Evolutionary conservation across 495 filamentous ascomycete species (phyloP), one percentile per base, ranked within the genome.

Genomic region (Penicillium pancosmium): DNA sequence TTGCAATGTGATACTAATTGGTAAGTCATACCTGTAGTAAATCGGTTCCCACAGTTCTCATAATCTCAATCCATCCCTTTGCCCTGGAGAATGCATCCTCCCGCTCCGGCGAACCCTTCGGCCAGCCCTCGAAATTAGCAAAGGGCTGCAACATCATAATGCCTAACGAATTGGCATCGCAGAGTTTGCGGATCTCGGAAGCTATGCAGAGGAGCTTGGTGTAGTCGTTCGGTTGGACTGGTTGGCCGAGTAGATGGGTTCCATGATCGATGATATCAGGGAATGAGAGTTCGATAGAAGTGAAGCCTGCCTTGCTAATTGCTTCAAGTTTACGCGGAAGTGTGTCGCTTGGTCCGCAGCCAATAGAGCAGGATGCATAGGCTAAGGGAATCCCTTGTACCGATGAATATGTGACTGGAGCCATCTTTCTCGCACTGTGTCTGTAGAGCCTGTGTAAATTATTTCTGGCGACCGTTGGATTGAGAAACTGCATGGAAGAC

Each of bases 111-210:
- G 80, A 82, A 0, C 76, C 86, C 19, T 77, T 76, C 2, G 77
- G 71, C 88, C 90, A 94, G 6, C 90, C 91, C 63, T 95, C 91
- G 62, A 92, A 92, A 56, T 92, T 89, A 7, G 85, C 72, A 64
- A 93, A 92, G 0, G 91, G 89, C 64, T 93, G 91, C 10, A 95
- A 70, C 75, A 91, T 88, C 64, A 93, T 77, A 44, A 93, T 83
- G 23, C 73, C 75, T 6, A 93, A 75, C 0, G 70, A 62, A 33
- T 82, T 74, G 18, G 77, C 68, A 16, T 82, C 67, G 57, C 82
- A 88, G 34, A 88, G 63, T 4, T 67, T 72, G 21, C 74, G 75
- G 41, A 91, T 80, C 41, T 84, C 76, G 7, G 62, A 50, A 0
- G 78, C 84, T 0, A 84, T 80, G 4, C 71, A 65, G 34, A 76